Evolutionary conservation across 169 alveolate species (phyloP).

Genomic region (Eimeria praecox): DNA sequence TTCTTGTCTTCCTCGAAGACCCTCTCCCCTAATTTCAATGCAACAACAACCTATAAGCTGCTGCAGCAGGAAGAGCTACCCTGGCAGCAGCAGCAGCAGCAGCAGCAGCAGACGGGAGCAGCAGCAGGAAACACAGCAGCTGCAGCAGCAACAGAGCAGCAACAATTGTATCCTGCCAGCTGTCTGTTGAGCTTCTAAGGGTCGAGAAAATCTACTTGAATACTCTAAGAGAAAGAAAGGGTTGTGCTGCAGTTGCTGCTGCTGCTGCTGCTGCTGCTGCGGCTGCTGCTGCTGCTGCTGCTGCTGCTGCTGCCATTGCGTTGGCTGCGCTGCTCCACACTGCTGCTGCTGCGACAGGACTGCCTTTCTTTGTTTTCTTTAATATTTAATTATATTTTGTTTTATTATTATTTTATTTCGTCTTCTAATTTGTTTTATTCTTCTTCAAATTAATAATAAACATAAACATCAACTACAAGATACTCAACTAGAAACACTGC

Average conservation of each 20-base stretch:
- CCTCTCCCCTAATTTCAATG: not conserved
- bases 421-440: not conserved
- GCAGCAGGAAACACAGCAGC: slow-evolving; percentile 27
- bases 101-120: slow-evolving; percentile 19
- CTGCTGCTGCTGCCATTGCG: no score
- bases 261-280: slow-evolving; percentile 30
- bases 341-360: slow-evolving; percentile 39
- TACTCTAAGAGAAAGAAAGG: slow-evolving; percentile 37
- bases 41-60: not conserved
- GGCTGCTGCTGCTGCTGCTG: slow-evolving; percentile 57
- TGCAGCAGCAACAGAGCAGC: slow-evolving; percentile 24
- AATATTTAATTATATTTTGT: not conserved
- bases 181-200: slow-evolving; percentile 48
- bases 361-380: not conserved
- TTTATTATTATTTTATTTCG: not conserved
- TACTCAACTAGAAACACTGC: not conserved
- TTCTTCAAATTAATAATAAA: not conserved
- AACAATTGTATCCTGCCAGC: not conserved
- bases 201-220: not conserved
- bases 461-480: not conserved
- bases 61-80: no score
- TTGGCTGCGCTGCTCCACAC: no score
- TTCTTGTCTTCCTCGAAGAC: not conserved
- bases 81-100: slow-evolving; percentile 19
- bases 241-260: not conserved